Evolutionary conservation across 805 yeast genomes (phyloP).

Genomic region (Metschnikowia shivogae): DNA sequence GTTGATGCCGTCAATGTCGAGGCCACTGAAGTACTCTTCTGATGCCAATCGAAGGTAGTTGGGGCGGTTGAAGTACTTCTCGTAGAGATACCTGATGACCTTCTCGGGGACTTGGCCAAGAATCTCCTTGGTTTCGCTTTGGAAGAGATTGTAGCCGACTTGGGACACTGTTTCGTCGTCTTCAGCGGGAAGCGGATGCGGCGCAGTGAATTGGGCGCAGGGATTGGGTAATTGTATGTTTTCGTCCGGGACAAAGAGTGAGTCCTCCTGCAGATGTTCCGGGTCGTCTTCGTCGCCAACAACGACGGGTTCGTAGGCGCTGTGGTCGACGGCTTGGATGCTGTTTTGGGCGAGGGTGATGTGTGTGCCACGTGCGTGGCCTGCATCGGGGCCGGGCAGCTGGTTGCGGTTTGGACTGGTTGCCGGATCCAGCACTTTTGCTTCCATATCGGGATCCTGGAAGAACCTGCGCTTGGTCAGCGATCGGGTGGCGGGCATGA

Average conservation of each 20-base stretch:
- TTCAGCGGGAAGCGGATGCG: not conserved
- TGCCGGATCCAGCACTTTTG: not conserved
- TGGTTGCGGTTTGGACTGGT: no score
- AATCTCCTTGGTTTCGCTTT: slow-evolving; percentile 13
- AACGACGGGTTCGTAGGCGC: no score
- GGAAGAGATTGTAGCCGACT: slow-evolving; percentile 16
- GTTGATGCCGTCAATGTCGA: slow-evolving; percentile 3
- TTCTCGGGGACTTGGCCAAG: slow-evolving; percentile 11
- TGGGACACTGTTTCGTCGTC: slow-evolving; percentile 7
- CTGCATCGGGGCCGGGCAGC: no score
- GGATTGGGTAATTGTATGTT: not conserved
- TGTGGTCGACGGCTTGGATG: no score
- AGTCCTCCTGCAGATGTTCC: not conserved
- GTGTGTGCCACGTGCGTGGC: no score
- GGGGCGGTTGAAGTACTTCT: slow-evolving; percentile 17
- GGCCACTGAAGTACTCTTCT: slow-evolving; percentile 15
- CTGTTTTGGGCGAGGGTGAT: no score
- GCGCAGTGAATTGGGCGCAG: not conserved
- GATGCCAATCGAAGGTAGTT: slow-evolving; percentile 18
- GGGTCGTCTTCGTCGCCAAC: not conserved
- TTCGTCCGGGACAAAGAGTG: slow-evolving; percentile 9
- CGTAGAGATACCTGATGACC: slow-evolving; percentile 8
- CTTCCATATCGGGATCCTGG: not conserved
- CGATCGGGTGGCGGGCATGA: slow-evolving; percentile 2
- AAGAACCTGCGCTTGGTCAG: slow-evolving; percentile 1